phyloP scores from a whole-genome alignment of 768 basidiomycete genomes.

The Suillus subluteus region DNA sequence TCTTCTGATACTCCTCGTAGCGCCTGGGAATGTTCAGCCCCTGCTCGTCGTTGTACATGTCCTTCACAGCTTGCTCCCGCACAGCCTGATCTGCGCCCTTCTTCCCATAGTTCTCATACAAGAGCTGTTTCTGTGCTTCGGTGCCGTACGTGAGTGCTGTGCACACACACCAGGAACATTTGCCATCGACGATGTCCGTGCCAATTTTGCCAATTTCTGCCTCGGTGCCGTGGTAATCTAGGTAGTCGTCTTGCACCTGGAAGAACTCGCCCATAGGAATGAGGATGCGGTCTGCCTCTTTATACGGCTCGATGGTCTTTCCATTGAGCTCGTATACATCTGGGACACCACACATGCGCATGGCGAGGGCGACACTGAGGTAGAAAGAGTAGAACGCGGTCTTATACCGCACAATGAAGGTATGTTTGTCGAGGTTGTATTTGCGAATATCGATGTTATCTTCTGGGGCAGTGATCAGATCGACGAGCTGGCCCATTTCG shows the following conservation, averaged over 20 bases:
- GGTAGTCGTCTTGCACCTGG: constrained; percentile 97
- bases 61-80: constrained; percentile 62
- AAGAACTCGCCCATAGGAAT: constrained; percentile 97
- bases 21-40: constrained; percentile 48
- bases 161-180: constrained; percentile 97
- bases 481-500: constrained; percentile 95
- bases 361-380: constrained; percentile 94
- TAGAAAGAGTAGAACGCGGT: constrained; percentile 99
- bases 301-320: constrained; percentile 60
- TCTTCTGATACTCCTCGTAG: constrained; percentile 80
- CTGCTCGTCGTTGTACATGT: constrained; percentile 65
- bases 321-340: constrained; percentile 46
- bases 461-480: constrained; percentile 94
- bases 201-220: constrained; percentile 96
- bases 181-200: constrained; percentile 98
- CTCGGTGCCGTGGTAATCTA: constrained; percentile 89
- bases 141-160: constrained; percentile 67
- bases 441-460: constrained; percentile 82
- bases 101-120: constrained; percentile 71
- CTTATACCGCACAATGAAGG: constrained; percentile 94
- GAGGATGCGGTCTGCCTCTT: constrained; percentile 77
- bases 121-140: constrained; percentile 56
- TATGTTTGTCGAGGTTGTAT: constrained; percentile 87
- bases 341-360: constrained; percentile 76
- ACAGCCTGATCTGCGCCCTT: constrained; percentile 47